Evolutionary conservation across 2,329 filamentous ascomycete species (phyloP).

Genomic region (Tolypocladium album): DNA sequence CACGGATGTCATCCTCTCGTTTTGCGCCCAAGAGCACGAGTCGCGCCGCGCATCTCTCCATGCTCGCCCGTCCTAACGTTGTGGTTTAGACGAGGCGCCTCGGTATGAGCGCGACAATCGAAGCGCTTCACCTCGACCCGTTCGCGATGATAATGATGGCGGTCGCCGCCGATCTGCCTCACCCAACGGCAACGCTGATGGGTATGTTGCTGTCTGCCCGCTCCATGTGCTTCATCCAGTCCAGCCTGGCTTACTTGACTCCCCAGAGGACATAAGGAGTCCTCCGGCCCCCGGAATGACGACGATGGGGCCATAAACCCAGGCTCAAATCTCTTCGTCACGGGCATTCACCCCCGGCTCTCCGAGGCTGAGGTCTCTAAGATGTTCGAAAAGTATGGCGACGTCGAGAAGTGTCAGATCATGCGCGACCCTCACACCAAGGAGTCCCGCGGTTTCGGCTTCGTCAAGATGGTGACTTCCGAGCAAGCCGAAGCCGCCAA

Average conservation of each 20-base stretch:
- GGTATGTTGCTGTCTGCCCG: conserved; percentile 8
- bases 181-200: conserved; percentile 36
- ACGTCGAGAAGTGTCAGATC: conserved; percentile 98
- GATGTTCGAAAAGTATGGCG: conserved; percentile 97
- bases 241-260: background rate
- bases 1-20: background rate
- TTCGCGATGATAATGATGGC: conserved; percentile 50
- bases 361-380: conserved; percentile 83
- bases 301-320: conserved; percentile 81
- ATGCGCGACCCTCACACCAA: conserved; percentile 98
- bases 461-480: conserved; percentile 96
- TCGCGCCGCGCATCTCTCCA: background rate
- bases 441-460: conserved; percentile 96
- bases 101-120: conserved; percentile 58
- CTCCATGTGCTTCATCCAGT: conserved; percentile 4
- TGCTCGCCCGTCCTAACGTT: background rate
- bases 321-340: conserved; percentile 97
- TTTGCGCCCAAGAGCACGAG: background rate
- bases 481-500: conserved; percentile 95
- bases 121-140: conserved; percentile 52
- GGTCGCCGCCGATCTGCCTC: conserved; percentile 52
- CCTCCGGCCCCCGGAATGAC: conserved; percentile 35
- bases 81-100: conserved; percentile 44
- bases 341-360: conserved; percentile 89
- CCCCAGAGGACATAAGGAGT: conserved; percentile 39